A percentile compares a stretch with the other conserved stretches of the same genome.
Evolutionary conservation across 1,284 basidiomycete genomes (phyloP).

Genomic region (Mixia osmundae): DNA sequence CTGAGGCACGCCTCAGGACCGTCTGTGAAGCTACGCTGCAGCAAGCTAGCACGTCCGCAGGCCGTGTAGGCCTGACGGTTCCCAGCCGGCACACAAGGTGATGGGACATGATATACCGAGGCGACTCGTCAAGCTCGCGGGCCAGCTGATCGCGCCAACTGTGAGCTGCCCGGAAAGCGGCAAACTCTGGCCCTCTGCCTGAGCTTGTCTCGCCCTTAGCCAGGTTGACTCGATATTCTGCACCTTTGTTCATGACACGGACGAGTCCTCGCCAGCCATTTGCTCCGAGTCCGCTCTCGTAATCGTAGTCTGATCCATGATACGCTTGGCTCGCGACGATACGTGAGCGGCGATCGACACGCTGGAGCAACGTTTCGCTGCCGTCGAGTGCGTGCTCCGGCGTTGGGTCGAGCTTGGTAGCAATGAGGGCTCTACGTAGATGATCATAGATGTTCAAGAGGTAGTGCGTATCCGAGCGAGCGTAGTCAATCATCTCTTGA

Average conservation of each 20-base stretch:
- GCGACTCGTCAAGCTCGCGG: slow-evolving; percentile 67
- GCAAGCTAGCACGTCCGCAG: no score
- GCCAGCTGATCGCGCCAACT: slow-evolving; percentile 64
- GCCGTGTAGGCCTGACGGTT: no score
- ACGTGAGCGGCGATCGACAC: slow-evolving; percentile 12
- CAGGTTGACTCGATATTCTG: slow-evolving; percentile 12
- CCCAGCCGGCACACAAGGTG: slow-evolving; percentile 43
- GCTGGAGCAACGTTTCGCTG: slow-evolving; percentile 5
- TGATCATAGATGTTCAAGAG: slow-evolving; percentile 79
- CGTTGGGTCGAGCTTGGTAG: no score
- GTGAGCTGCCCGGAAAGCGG: slow-evolving; percentile 52
- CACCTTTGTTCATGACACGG: slow-evolving; percentile 48
- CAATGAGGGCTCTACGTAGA: slow-evolving; percentile 62
- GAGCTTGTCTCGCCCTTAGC: slow-evolving; percentile 8
- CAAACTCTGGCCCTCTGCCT: slow-evolving; percentile 15
- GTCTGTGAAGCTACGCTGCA: no score
- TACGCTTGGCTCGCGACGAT: slow-evolving; percentile 16
- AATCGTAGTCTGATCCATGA: slow-evolving; percentile 44
- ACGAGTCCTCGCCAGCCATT: slow-evolving; percentile 52
- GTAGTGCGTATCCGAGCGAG: slow-evolving; percentile 86
- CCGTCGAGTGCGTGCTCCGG: slow-evolving; percentile 19
- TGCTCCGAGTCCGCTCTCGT: slow-evolving; percentile 35
- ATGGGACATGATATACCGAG: slow-evolving; percentile 47
- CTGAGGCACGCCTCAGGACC: no score
- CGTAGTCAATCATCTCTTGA: slow-evolving; percentile 70